Conservation (phyloP, 371 early-diverging fungal genomes). For the Mortierella sp. region DNA sequence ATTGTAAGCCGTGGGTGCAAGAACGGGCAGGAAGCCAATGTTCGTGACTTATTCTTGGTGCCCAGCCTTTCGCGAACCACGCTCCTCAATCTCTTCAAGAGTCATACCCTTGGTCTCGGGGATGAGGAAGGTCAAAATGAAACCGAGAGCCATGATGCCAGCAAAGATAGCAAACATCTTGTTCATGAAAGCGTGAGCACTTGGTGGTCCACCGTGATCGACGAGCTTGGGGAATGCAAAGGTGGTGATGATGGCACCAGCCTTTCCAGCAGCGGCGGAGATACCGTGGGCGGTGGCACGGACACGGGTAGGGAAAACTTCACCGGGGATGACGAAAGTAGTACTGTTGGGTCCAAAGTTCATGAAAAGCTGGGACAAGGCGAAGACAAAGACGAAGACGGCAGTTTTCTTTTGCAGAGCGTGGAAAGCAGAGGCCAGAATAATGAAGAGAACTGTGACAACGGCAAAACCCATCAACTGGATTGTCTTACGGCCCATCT, state of each 20-base stretch:
- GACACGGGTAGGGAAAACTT: constrained; percentile 91
- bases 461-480: constrained; percentile 80
- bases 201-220: constrained; percentile 32
- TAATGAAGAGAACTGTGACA: constrained; percentile 73
- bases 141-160: constrained; percentile 48
- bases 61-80: constrained; percentile 11
- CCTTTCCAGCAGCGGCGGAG: constrained; percentile 90
- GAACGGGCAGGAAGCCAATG: no score
- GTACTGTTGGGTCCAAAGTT: constrained; percentile 94
- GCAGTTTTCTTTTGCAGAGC: constrained; percentile 65
- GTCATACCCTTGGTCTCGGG: constrained; percentile 64
- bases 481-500: constrained; percentile 79
- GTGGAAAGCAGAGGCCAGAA: constrained; percentile 71
- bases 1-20: no score
- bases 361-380: constrained; percentile 74
- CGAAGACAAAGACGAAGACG: constrained; percentile 79
- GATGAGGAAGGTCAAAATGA: constrained; percentile 46
- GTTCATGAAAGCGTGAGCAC: constrained; percentile 74
- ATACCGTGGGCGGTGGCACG: constrained; percentile 91
- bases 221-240: constrained; percentile 50
- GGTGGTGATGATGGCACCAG: constrained; percentile 80
- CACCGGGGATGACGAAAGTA: constrained; percentile 91
- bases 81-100: constrained; percentile 69
- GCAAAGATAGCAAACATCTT: constrained; percentile 77
- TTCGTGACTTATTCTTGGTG: background rate